These are phyloP conservation scores for Microcyclospora pomicola DNA, from an alignment of 2,329 filamentous ascomycete genomes.

Conservation along the genomic window DNA sequence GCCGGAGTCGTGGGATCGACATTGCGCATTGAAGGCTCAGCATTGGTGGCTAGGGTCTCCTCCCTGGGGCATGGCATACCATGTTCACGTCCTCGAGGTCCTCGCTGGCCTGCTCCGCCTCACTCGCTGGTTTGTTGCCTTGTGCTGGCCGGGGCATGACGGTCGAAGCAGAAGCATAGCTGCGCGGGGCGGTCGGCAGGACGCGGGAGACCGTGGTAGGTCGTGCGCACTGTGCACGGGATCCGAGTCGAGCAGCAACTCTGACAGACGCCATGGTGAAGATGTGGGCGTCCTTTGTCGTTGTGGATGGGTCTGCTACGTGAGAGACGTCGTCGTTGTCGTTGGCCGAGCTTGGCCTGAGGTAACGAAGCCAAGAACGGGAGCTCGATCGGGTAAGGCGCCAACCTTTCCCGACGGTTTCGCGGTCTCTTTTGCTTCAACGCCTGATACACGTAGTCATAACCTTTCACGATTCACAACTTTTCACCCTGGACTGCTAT, in stretches of 20 bases:
- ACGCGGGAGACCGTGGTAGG: constrained; percentile 10
- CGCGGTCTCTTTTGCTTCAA: constrained; percentile 1
- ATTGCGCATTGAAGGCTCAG: background rate
- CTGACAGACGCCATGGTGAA: constrained; percentile 16
- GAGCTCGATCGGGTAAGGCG: too few relatives aligned
- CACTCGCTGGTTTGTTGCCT: constrained; percentile 12
- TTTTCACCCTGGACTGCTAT: constrained; percentile 15
- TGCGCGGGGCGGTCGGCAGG: constrained; percentile 12
- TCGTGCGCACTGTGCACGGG: constrained; percentile 17
- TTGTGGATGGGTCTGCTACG: background rate
- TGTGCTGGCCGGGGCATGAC: constrained; percentile 7
- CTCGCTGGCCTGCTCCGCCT: constrained; percentile 17
- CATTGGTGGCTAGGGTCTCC: background rate
- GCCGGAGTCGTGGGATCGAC: background rate
- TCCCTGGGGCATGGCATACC: constrained; percentile 10
- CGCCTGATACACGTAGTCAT: constrained; percentile 1
- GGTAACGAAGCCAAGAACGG: too few relatives aligned
- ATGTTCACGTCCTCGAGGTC: constrained; percentile 20
- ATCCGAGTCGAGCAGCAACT: constrained; percentile 13
- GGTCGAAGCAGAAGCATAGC: constrained; percentile 6
- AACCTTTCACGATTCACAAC: constrained; percentile 12
- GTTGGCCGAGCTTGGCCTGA: constrained; percentile 1
- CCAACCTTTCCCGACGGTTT: background rate
- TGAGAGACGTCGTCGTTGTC: constrained; percentile 1
- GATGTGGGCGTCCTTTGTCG: background rate